Percentiles rank a stretch among this genome's conserved stretches.
Evolutionary conservation across 805 yeast species (phyloP).

Genomic region (Metschnikowia reukaufii): DNA sequence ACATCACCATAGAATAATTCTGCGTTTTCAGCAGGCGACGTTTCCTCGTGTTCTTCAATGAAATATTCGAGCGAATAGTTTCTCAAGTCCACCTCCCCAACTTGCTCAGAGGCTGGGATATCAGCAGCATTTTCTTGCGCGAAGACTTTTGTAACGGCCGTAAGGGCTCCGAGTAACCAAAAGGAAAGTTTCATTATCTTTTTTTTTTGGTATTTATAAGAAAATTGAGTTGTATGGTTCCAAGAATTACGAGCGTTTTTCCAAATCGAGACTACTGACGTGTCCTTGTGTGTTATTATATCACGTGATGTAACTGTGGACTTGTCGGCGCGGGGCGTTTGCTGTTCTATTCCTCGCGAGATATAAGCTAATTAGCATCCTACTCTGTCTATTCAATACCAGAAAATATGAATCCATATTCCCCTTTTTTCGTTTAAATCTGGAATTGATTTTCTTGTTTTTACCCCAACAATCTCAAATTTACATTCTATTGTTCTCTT

Average conservation of each 20-base stretch:
- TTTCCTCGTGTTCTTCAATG: constrained; percentile 46
- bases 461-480: not conserved
- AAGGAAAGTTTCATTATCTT: constrained; percentile 13
- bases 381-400: too few species aligned
- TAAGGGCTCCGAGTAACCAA: constrained; percentile 11
- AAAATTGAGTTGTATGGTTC: not conserved
- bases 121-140: constrained; percentile 12
- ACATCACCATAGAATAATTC: constrained; percentile 51
- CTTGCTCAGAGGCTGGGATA: constrained; percentile 9
- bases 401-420: too few species aligned
- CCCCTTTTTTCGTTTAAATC: too few species aligned
- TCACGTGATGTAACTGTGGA: not conserved
- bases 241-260: not conserved
- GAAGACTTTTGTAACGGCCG: constrained; percentile 7
- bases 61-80: constrained; percentile 50
- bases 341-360: too few species aligned
- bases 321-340: not conserved
- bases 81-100: constrained; percentile 15
- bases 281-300: constrained; percentile 1
- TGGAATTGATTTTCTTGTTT: not conserved
- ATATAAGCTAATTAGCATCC: too few species aligned
- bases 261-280: constrained; percentile 1
- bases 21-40: constrained; percentile 40
- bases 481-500: not conserved
- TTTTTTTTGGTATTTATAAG: not conserved